Conservation (phyloP, 495 filamentous ascomycete genomes). For the Neurospora sp. region DNA sequence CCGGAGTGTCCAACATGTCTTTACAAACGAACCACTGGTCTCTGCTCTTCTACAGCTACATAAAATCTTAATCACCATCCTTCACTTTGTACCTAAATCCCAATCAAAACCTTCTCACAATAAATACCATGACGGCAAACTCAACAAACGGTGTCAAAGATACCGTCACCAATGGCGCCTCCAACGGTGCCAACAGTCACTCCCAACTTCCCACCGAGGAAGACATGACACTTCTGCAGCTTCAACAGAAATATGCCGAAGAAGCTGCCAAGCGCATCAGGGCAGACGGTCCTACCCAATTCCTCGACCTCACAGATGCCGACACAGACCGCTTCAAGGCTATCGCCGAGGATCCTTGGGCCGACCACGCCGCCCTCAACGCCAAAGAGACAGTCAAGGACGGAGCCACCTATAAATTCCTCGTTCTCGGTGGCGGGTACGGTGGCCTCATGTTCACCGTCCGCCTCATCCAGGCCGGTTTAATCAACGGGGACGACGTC, state of each 20-base stretch:
- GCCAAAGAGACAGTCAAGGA: constrained; percentile 15
- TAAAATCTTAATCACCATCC: neutral
- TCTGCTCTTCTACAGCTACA: neutral
- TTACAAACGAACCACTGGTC: neutral
- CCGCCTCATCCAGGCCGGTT: constrained; percentile 38
- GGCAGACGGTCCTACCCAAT: constrained; percentile 31
- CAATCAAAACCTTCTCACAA: neutral
- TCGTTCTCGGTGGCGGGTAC: constrained; percentile 43
- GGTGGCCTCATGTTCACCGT: constrained; percentile 41
- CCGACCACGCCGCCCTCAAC: constrained; percentile 30
- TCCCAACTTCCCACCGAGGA: constrained; percentile 4
- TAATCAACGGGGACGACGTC: constrained; percentile 34
- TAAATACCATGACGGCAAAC: neutral
- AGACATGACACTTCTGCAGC: constrained; percentile 15
- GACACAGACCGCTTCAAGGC: constrained; percentile 21
- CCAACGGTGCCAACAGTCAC: neutral
- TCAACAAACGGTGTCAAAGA: neutral
- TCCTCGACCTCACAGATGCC: constrained; percentile 24
- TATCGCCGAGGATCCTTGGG: constrained; percentile 36
- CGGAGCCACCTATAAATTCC: constrained; percentile 29
- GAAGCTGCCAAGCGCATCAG: constrained; percentile 41
- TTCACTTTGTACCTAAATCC: neutral
- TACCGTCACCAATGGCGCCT: neutral
- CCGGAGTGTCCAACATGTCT: neutral
- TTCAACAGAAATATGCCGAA: constrained; percentile 31